Percentiles rank a stretch among this genome's conserved stretches.
Evolutionary conservation across 192 early-diverging fungal species (phyloP).

Genomic region (Backusella luteola): DNA sequence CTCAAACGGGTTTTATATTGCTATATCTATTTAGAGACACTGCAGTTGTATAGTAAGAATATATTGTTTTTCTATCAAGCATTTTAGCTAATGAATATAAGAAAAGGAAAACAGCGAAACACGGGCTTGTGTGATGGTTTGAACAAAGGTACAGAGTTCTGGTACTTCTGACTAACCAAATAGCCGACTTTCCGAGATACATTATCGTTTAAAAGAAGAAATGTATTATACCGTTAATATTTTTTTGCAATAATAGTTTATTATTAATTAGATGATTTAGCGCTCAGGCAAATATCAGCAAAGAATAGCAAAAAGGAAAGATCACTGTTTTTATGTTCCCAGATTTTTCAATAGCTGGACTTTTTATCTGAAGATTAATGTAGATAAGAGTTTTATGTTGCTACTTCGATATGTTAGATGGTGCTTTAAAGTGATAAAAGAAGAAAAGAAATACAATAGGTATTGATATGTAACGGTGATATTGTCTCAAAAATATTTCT

Average conservation of each 20-base stretch:
- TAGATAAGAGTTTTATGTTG: not conserved
- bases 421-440: not conserved
- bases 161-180: not conserved
- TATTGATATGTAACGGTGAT: not conserved
- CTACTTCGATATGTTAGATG: too few species aligned
- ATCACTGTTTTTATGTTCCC: not conserved
- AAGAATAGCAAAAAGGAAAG: not conserved
- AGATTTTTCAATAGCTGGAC: not conserved
- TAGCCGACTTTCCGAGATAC: not conserved
- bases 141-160: not conserved
- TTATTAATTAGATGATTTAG: not conserved
- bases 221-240: not conserved
- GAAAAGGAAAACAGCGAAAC: not conserved
- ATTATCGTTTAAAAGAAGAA: not conserved
- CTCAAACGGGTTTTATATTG: not conserved
- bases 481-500: not conserved
- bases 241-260: not conserved
- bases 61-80: not conserved
- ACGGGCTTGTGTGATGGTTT: not conserved
- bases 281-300: not conserved
- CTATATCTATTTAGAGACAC: not conserved
- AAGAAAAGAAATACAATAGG: not conserved
- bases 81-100: not conserved
- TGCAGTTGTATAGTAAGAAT: not conserved
- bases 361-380: not conserved